Conservation (phyloP, 805 yeast species). For the Suhomyces canberraensis region DNA sequence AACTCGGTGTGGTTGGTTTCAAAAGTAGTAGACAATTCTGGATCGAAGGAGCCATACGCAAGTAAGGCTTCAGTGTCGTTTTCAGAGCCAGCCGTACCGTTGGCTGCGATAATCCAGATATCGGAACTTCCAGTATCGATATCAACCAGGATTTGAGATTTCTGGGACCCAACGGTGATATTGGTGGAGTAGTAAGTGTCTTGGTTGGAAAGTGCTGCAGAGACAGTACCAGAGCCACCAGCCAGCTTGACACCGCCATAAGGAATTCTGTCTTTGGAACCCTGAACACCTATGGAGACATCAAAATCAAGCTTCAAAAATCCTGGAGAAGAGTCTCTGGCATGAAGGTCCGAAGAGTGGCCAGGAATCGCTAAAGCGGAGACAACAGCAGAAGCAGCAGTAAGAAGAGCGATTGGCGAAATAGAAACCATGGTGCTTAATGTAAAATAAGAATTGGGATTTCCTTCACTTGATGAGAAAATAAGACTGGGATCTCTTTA, state of each 20-base stretch:
- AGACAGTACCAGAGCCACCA: neutral
- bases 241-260: neutral
- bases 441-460: no score
- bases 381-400: no score
- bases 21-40: slow-evolving; percentile 37
- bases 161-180: slow-evolving; percentile 27
- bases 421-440: no score
- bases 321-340: no score
- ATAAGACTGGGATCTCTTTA: no score
- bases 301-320: slow-evolving; percentile 1
- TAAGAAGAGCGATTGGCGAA: no score
- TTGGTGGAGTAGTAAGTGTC: neutral
- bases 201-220: neutral
- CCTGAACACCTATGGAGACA: neutral
- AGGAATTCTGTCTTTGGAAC: neutral
- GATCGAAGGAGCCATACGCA: slow-evolving; percentile 34
- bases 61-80: neutral
- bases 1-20: slow-evolving; percentile 36
- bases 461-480: no score
- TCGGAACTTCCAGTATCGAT: slow-evolving; percentile 44
- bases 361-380: no score
- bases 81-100: neutral
- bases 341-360: no score
- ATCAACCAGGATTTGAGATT: slow-evolving; percentile 25
- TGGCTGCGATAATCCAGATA: slow-evolving; percentile 22